phyloP scores from a whole-genome alignment of 1,139 yeast genomes.

The Lodderomyces orthopsilosis region DNA sequence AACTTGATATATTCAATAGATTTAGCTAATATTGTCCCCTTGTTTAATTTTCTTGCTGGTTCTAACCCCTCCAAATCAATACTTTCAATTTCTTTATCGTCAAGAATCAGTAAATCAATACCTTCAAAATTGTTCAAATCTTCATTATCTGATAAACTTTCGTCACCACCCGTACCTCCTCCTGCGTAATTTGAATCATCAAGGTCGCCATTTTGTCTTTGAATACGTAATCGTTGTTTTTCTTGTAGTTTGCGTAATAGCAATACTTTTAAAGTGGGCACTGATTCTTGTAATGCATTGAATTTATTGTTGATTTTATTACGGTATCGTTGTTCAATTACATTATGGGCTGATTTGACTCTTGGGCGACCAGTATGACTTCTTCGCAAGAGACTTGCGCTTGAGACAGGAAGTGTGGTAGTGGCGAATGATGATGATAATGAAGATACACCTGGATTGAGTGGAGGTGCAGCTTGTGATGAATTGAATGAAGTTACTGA shows the following conservation, averaged over 20 bases:
- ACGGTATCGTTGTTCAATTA: conserved; percentile 46
- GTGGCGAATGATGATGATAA: background rate
- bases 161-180: conserved; percentile 4
- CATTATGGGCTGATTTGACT: conserved; percentile 40
- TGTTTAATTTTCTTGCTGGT: conserved; percentile 45
- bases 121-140: conserved; percentile 1
- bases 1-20: conserved; percentile 46
- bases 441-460: background rate
- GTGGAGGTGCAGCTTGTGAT: background rate
- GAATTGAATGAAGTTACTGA: background rate
- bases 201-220: conserved; percentile 12
- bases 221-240: conserved; percentile 13
- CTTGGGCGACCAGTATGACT: conserved; percentile 14
- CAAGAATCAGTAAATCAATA: conserved; percentile 3
- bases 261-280: conserved; percentile 39
- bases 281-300: conserved; percentile 38
- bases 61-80: conserved; percentile 42
- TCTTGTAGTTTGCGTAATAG: conserved; percentile 22
- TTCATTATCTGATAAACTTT: conserved; percentile 1
- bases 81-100: conserved; percentile 12
- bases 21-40: conserved; percentile 45
- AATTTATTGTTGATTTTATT: conserved; percentile 47
- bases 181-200: conserved; percentile 10
- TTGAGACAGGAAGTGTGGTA: background rate
- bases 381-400: background rate